Conservation (phyloP, 129 eudicot genomes). For the Dittrichia graveolens region DNA sequence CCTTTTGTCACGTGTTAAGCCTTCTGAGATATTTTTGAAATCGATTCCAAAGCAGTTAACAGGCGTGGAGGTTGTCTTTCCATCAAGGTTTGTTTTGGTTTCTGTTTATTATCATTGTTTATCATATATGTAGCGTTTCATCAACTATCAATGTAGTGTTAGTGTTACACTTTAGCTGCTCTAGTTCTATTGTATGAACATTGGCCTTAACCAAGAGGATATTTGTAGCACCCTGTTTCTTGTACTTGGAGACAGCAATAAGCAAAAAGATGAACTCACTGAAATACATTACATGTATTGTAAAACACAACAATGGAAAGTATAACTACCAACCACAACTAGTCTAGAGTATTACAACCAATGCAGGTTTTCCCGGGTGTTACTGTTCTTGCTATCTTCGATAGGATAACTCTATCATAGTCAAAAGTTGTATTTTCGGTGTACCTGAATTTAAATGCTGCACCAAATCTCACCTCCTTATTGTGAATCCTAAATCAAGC, state of each 20-base stretch:
- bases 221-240: not conserved
- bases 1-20: conserved; percentile 86
- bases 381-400: not conserved
- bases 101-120: not conserved
- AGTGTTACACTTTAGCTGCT: not conserved
- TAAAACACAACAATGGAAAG: not conserved
- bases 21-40: conserved; percentile 86
- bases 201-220: not conserved
- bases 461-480: not conserved
- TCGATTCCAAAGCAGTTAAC: conserved; percentile 77
- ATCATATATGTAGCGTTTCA: not conserved
- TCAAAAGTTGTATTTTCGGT: not conserved
- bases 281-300: not conserved
- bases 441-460: not conserved
- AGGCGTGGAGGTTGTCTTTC: conserved; percentile 65
- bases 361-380: not conserved
- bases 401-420: not conserved
- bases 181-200: not conserved
- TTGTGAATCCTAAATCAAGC: not conserved
- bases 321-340: not conserved
- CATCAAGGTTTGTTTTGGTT: conserved; percentile 65
- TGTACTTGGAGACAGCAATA: conserved; percentile 1
- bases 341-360: not conserved
- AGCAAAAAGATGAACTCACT: not conserved
- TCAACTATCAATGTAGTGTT: not conserved